Percentiles rank a stretch among this genome's conserved stretches.
Conservation (phyloP, 768 basidiomycete species). For the Termitomyces titanicus region DNA sequence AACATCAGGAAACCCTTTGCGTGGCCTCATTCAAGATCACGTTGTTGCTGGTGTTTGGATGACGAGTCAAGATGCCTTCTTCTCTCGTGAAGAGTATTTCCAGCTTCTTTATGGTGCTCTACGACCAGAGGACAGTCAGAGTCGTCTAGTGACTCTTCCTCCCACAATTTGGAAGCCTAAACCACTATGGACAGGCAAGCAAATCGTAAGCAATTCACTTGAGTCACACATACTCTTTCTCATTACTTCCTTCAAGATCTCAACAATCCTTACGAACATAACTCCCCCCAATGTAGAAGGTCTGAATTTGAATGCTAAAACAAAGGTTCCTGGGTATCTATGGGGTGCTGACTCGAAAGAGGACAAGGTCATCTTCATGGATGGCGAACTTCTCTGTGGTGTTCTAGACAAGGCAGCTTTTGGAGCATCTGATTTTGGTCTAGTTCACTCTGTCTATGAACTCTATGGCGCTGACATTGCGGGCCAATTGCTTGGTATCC, state of each 20-base stretch:
- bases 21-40: conserved; percentile 98
- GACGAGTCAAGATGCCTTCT: conserved; percentile 94
- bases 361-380: conserved; percentile 84
- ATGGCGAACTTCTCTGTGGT: conserved; percentile 91
- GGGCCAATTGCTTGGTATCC: conserved; percentile 87
- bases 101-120: conserved; percentile 95
- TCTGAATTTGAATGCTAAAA: conserved; percentile 79
- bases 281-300: conserved; percentile 78
- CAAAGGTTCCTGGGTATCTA: conserved; percentile 83
- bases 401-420: conserved; percentile 97
- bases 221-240: background rate
- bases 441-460: conserved; percentile 96
- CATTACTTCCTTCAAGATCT: conserved; percentile 58
- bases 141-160: conserved; percentile 75
- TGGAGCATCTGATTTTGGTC: conserved; percentile 92
- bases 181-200: conserved; percentile 97
- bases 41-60: conserved; percentile 99
- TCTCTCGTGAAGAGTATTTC: conserved; percentile 92
- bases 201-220: conserved; percentile 62
- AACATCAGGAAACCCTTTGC: conserved; percentile 95
- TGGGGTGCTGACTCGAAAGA: conserved; percentile 84
- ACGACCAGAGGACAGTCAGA: conserved; percentile 78
- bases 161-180: conserved; percentile 91
- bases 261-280: conserved; percentile 89
- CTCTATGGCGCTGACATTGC: conserved; percentile 89